These are phyloP conservation scores for Trebouxia sp. DNA, from an alignment of 139 green algal species.

Conservation along the genomic window DNA sequence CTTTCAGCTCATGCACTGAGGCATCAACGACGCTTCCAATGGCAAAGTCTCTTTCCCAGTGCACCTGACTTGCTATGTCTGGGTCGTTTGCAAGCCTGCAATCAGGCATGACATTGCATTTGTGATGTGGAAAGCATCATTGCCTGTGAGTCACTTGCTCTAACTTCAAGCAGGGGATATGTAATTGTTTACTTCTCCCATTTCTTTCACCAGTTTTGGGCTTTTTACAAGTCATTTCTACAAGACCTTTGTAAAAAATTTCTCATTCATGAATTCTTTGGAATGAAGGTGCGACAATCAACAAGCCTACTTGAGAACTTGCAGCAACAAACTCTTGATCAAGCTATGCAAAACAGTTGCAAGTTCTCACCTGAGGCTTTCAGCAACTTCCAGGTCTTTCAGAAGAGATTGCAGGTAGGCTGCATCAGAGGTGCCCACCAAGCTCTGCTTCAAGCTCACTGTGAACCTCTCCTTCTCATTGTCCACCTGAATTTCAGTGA, in stretches of 20 bases:
- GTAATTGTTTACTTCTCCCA: too few relatives aligned
- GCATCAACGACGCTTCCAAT: slow-evolving; percentile 38
- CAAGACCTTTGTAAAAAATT: too few relatives aligned
- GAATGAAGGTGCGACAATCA: too few relatives aligned
- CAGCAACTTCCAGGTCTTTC: slow-evolving; percentile 57
- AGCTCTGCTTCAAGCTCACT: slow-evolving; percentile 67
- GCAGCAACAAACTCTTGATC: neutral
- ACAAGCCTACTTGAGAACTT: too few relatives aligned
- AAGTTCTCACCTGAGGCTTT: slow-evolving; percentile 42
- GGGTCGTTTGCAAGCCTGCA: neutral
- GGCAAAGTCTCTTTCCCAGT: slow-evolving; percentile 6
- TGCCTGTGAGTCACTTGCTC: too few relatives aligned
- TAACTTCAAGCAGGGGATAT: too few relatives aligned
- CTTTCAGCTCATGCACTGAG: slow-evolving; percentile 59
- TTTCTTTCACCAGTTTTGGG: too few relatives aligned
- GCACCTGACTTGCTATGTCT: neutral
- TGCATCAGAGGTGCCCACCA: slow-evolving; percentile 44
- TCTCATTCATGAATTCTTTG: too few relatives aligned
- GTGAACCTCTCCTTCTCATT: slow-evolving; percentile 38
- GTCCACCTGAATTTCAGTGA: slow-evolving; percentile 44
- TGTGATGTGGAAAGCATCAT: too few relatives aligned
- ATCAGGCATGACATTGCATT: neutral
- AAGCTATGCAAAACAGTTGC: neutral
- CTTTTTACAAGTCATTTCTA: too few relatives aligned
- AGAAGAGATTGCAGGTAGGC: slow-evolving; percentile 51